Percentiles rank a stretch among this genome's conserved stretches.
These are phyloP conservation scores for Leavenworthia alabamica DNA, from an alignment of 345 rosid species.

Conservation along the genomic window DNA sequence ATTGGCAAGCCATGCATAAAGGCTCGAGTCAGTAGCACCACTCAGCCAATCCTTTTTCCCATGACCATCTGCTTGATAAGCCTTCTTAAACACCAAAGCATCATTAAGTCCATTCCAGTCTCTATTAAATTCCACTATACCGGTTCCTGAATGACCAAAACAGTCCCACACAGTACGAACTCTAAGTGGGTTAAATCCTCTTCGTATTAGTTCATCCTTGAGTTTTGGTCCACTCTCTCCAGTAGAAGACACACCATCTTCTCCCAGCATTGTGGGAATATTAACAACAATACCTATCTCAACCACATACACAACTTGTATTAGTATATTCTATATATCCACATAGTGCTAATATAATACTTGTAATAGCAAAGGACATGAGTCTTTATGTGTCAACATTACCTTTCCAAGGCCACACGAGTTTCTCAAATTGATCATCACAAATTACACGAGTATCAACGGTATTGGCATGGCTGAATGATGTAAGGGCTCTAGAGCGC, in stretches of 20 bases:
- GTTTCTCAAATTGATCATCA: constrained; percentile 57
- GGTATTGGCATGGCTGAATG: constrained; percentile 30
- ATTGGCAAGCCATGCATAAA: constrained; percentile 93
- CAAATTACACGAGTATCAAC: constrained; percentile 27
- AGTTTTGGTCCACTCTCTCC: constrained; percentile 88
- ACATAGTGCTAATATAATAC: constrained; percentile 2
- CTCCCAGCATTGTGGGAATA: constrained; percentile 54
- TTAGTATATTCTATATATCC: constrained; percentile 9
- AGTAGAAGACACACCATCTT: constrained; percentile 49
- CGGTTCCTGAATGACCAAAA: constrained; percentile 83
- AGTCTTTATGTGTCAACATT: background rate
- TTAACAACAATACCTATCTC: constrained; percentile 81
- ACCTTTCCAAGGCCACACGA: constrained; percentile 50
- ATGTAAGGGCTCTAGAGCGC: constrained; percentile 1
- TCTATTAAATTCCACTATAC: constrained; percentile 74
- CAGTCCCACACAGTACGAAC: constrained; percentile 83
- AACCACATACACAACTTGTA: constrained; percentile 42
- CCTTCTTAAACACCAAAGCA: constrained; percentile 84
- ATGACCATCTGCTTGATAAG: constrained; percentile 72
- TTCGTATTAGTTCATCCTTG: constrained; percentile 57
- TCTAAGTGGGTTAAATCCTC: constrained; percentile 83
- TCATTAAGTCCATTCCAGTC: constrained; percentile 92
- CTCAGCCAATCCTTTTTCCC: constrained; percentile 68
- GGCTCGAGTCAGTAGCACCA: constrained; percentile 41
- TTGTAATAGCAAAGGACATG: constrained; percentile 6